Base-by-base conservation (phyloP, 305 asterid genomes). In the Plantago rigida region DNA sequence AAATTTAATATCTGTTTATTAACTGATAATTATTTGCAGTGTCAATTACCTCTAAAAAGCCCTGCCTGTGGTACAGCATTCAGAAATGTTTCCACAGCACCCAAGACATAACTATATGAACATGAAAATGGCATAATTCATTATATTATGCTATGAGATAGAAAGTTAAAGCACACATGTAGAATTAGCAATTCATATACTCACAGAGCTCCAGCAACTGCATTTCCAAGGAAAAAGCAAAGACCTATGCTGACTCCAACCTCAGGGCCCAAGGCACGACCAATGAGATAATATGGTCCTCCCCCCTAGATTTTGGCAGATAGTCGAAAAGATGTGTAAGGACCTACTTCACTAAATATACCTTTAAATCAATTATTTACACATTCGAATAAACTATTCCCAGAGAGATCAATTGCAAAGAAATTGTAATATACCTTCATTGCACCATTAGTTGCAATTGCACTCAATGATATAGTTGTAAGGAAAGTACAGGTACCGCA, bases 211-310 rank as follows among this genome's bases (percentile, higher is more conserved):
- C 96, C 97, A 67, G 95, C 95, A 72, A 91, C 92, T 10, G 96
- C 96, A 80, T 84, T 91, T 77, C 97, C 97, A 57, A 91, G 94
- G 82, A 89, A 89, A 83, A 89, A 89, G 55, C 97, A 89, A 39
- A 89, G 83, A 64, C 97, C 97, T 54, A 91, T 91, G 90, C 97
- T 91, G 57, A 91, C 96, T 59, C 97, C 97, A 76, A 91, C 97
- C 73, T 91, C 97, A 17, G 97, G 97, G 71, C 96, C 96, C 88
- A 91, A 84, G 68, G 97, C 94, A 70, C 98, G 98, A 70, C 97
- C 97, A 60, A 89, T 89, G 61, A 89, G 95, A 80, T 86, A 89
- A 73, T 89, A 89, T 70, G 97, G 95, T 39, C 97, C 97, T 59
- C 97, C 95, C 60, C 98, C 98, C 98, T 91, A 68, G 65, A 76